Base-by-base conservation (phyloP, 2,329 filamentous ascomycete species). In the Scedosporium boydii region DNA sequence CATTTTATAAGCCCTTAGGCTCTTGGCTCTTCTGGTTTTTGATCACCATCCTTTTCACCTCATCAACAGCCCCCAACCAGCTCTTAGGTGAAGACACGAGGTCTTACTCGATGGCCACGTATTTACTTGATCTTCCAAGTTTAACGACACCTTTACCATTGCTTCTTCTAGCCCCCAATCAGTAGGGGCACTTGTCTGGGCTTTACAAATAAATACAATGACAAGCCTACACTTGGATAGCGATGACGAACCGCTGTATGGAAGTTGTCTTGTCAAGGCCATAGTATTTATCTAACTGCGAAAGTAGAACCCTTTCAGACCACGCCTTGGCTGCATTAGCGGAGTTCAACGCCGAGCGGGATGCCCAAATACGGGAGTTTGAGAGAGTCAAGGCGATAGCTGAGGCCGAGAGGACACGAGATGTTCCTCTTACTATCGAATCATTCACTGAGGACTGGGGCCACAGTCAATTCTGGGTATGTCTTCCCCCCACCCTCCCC, bases 391-490 rank as follows among this genome's bases (percentile, higher is more conserved):
- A 86, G 73, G 76, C 77, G 10, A 77, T 80, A 42, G 84, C 86
- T 1, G 87, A 89, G 69, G 76, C 81, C 57, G 78, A 48, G 4
- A 60, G 59, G 57, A 42, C 44, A 9, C 46, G 62, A 23, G 64
- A 66, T 16, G 70, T 69, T 38, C 71, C 72, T 46, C 65, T 82
- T 62, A 78, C 76, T 16, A 93, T 93, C 83, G 84, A 89, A 34
- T 77, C 82, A 1, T 95, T 93, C 69, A 79, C 80, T 1, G 90
- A 93, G 74, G 87, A 93, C 73, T 95, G 90, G 90, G 90, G 93
- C 70, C 83, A 88, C 69, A 88, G 84, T 65, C 90, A 93, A 74
- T 95, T 95, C 70, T 95, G 90, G 90, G 87, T 90, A 78, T 46
- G 79, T 70, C 18, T 38, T 41, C 12, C 46, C 59, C 21, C 34